These are phyloP conservation scores for Wallacemonas sp. DNA, from an alignment of 208 protist species.

Conservation along the genomic window DNA sequence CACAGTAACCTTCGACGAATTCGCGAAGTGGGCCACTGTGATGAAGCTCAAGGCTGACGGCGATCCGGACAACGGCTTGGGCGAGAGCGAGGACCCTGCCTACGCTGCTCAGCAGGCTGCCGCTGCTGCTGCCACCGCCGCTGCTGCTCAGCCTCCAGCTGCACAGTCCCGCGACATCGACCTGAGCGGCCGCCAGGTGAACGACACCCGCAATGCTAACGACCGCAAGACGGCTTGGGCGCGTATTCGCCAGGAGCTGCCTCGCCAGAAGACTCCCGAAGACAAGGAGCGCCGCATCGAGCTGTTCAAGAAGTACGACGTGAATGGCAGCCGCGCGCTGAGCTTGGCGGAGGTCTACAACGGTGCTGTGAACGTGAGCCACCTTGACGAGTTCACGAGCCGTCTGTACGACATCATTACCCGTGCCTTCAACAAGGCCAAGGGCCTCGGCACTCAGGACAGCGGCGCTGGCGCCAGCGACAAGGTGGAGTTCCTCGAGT, in stretches of 20 bases:
- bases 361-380: conserved; percentile 24
- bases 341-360: conserved; percentile 17
- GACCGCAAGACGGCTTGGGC: background rate
- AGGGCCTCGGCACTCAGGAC: conserved; percentile 23
- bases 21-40: conserved; percentile 32
- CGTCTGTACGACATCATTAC: conserved; percentile 30
- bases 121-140: background rate
- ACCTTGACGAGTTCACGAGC: conserved; percentile 31
- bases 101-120: background rate
- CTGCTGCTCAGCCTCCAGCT: background rate
- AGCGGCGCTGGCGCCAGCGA: conserved; percentile 15
- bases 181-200: background rate
- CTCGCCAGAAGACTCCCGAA: conserved; percentile 18
- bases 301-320: conserved; percentile 31
- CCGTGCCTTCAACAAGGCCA: conserved; percentile 54
- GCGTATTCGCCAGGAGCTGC: conserved; percentile 9
- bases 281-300: conserved; percentile 21
- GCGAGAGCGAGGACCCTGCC: background rate
- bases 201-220: background rate
- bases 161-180: background rate
- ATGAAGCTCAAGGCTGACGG: conserved; percentile 17
- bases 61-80: conserved; percentile 12
- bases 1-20: conserved; percentile 48
- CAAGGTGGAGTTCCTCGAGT: conserved; percentile 44
- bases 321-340: conserved; percentile 7